phyloP scores from a whole-genome alignment of 2,329 filamentous ascomycete genomes.

The Grosmannia huntii region DNA sequence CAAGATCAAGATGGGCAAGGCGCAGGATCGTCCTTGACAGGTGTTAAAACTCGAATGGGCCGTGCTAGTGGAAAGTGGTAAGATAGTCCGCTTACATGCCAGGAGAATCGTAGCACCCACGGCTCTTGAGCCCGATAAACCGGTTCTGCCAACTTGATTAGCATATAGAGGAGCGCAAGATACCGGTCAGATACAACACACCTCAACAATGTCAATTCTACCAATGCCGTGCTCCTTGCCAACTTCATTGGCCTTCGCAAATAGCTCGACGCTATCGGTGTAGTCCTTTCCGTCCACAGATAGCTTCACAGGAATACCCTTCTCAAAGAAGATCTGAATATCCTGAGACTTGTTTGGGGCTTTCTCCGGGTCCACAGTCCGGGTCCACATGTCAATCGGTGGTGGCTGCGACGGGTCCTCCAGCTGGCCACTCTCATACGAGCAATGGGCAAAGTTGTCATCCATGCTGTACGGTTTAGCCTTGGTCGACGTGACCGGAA shows the following conservation, averaged over 20 bases:
- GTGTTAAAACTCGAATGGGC: not conserved
- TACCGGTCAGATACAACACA: not conserved
- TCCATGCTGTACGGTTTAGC: constrained; percentile 54
- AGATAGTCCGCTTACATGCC: constrained; percentile 23
- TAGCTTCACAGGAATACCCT: constrained; percentile 57
- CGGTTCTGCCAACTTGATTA: constrained; percentile 36
- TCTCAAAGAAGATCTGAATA: constrained; percentile 59
- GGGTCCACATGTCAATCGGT: constrained; percentile 70
- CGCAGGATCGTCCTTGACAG: constrained; percentile 18
- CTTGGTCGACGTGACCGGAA: constrained; percentile 62
- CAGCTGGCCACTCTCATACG: constrained; percentile 55
- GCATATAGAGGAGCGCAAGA: not conserved
- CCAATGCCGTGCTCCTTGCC: constrained; percentile 63
- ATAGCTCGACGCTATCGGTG: constrained; percentile 60
- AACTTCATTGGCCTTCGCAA: constrained; percentile 58
- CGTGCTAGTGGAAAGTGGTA: no score
- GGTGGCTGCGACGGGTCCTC: constrained; percentile 53
- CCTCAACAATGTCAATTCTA: constrained; percentile 68
- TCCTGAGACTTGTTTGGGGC: constrained; percentile 60
- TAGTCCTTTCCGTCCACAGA: constrained; percentile 41
- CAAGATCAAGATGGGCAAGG: constrained; percentile 34
- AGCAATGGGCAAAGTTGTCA: constrained; percentile 46
- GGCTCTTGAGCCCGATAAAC: constrained; percentile 58
- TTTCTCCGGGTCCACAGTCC: constrained; percentile 53
- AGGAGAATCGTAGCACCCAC: constrained; percentile 67